Base-by-base conservation (phyloP, 2,329 filamentous ascomycete genomes). In the Eurotiales sp. region DNA sequence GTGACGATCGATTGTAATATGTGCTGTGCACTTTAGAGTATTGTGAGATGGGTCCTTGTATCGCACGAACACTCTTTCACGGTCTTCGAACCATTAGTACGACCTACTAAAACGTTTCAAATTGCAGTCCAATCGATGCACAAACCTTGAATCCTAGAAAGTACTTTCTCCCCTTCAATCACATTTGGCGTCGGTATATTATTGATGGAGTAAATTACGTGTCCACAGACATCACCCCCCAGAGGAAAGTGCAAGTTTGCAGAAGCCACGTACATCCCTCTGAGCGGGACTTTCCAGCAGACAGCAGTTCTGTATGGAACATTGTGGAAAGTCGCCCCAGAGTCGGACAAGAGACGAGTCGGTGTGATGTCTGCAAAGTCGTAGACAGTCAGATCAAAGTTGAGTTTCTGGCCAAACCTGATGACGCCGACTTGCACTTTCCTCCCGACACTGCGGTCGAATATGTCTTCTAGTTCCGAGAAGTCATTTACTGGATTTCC, bases 291-390 rank as follows among this genome's bases (percentile, higher is more conserved):
- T 17, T 40, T 50, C 48, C 48, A 50, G 23, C 41, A 50, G 8
- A 50, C 48, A 12, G 48, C 48, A 11, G 48, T 50, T 25, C 48
- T 50, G 14, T 45, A 50, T 15, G 48, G 48, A n/a, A 50, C 48
- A 50, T 50, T n/a, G 30, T 50, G 48, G 30, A 50, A 39, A 4
- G 48, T 17, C 7, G 41, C 48, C 14, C 41, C 48, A 12, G 48
- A 50, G 22, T 50, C 48, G 23, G 32, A 29, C 22, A 50, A 30
- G 22, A 45, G 44, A 4, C 32, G 48, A 10, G 8, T 50, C 27
- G 48, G 48, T n/a, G 42, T 32, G 23, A 50, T 27, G n/a, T 40
- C 32, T 30, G 42, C 22, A n/a, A 50, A 41, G 36, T 50, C 48
- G 32, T 50, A 41, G 14, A 50, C 48, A 4, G 32, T 39, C 23